phyloP scores from a whole-genome alignment of 2,329 filamentous ascomycete genomes.

The Pyrenochaeta sp. region DNA sequence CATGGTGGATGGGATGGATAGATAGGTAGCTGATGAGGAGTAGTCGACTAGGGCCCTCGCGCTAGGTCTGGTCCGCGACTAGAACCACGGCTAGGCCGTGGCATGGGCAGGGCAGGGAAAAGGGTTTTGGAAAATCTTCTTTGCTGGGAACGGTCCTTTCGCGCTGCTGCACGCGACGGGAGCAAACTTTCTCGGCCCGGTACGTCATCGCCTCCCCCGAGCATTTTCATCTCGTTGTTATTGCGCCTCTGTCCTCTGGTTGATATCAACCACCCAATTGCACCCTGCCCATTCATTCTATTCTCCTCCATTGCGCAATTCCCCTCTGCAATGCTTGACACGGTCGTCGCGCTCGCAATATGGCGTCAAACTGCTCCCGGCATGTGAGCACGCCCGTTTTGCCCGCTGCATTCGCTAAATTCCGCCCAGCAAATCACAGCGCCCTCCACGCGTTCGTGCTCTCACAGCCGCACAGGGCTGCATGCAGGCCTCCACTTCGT shows the following conservation, averaged over 20 bases:
- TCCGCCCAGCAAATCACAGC: conserved; percentile 10
- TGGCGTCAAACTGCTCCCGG: conserved; percentile 13
- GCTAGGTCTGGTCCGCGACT: too few relatives aligned
- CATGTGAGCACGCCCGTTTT: conserved; percentile 11
- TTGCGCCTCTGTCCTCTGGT: too few relatives aligned
- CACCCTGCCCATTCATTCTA: background rate
- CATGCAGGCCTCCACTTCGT: too few relatives aligned
- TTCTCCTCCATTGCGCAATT: background rate
- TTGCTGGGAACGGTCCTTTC: too few relatives aligned
- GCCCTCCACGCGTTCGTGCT: conserved; percentile 10
- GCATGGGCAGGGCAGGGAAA: too few relatives aligned
- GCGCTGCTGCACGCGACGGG: too few relatives aligned
- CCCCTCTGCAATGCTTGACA: background rate
- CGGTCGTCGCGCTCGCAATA: conserved; percentile 10
- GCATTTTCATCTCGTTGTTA: too few relatives aligned
- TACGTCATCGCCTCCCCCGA: conserved; percentile 27
- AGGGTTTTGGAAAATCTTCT: too few relatives aligned
- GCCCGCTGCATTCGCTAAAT: conserved; percentile 18
- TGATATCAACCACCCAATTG: background rate
- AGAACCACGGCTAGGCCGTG: conserved; percentile 14
- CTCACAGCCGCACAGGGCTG: too few relatives aligned
- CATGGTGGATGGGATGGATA: too few relatives aligned
- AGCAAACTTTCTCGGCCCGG: conserved; percentile 5
- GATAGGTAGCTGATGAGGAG: too few relatives aligned
- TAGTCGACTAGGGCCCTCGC: too few relatives aligned